Conservation (phyloP, 768 basidiomycete species). For the Kwoniella europaea region DNA sequence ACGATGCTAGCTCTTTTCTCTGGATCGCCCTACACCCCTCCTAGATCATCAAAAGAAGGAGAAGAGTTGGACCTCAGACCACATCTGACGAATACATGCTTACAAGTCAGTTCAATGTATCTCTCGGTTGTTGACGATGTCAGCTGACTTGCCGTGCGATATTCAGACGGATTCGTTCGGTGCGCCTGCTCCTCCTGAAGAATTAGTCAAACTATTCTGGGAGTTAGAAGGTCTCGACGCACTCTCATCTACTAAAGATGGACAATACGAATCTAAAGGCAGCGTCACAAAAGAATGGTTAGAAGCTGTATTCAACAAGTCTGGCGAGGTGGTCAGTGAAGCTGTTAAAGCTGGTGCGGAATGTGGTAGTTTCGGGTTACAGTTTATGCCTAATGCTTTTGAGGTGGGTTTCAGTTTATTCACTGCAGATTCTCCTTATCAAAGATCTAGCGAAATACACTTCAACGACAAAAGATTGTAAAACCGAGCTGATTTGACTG, state of each 20-base stretch:
- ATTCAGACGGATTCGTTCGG: slow-evolving; percentile 61
- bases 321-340: slow-evolving; percentile 72
- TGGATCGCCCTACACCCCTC: slow-evolving; percentile 68
- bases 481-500: not conserved
- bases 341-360: slow-evolving; percentile 83
- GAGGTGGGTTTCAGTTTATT: slow-evolving; percentile 61
- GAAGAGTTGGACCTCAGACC: slow-evolving; percentile 64
- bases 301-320: slow-evolving; percentile 66
- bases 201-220: slow-evolving; percentile 72
- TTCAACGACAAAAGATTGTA: no score
- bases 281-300: slow-evolving; percentile 60
- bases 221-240: slow-evolving; percentile 69
- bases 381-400: slow-evolving; percentile 89
- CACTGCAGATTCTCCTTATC: no score
- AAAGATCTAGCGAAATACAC: no score
- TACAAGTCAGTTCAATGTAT: slow-evolving; percentile 63
- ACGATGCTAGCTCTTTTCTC: slow-evolving; percentile 89
- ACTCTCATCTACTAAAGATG: slow-evolving; percentile 32
- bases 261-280: slow-evolving; percentile 25
- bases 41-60: slow-evolving; percentile 55
- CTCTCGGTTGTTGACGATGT: no score
- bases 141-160: slow-evolving; percentile 4
- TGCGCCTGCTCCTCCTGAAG: slow-evolving; percentile 63
- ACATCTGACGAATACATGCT: slow-evolving; percentile 90
- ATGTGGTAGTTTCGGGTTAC: slow-evolving; percentile 63